phyloP scores from a whole-genome alignment of 768 basidiomycete species.

The Mycena alexandri region DNA sequence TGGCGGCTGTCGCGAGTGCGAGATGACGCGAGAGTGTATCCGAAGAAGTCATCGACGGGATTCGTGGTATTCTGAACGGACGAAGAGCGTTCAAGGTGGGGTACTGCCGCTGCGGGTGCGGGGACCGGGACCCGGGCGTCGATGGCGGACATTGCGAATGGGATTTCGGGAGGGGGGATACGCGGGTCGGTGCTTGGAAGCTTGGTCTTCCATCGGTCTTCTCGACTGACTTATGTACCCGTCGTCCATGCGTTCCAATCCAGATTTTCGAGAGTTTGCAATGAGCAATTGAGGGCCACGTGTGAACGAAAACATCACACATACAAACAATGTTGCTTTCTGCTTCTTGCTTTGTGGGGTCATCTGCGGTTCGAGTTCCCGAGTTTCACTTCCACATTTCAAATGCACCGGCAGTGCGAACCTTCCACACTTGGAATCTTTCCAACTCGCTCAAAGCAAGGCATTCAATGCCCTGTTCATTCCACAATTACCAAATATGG shows the following conservation, averaged over 20 bases:
- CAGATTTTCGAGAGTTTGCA: no score
- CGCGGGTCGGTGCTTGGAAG: no score
- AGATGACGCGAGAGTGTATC: slow-evolving; percentile 39
- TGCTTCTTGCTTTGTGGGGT: slow-evolving; percentile 7
- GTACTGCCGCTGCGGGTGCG: slow-evolving; percentile 21
- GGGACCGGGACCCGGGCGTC: not conserved
- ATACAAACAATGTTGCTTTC: slow-evolving; percentile 16
- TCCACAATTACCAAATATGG: slow-evolving; percentile 15
- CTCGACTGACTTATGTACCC: no score
- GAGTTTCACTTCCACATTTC: not conserved
- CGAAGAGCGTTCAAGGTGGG: slow-evolving; percentile 21
- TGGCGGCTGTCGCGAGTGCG: slow-evolving; percentile 55
- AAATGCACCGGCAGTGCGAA: not conserved
- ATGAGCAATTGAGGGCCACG: not conserved
- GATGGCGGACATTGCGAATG: not conserved
- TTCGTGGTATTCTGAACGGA: slow-evolving; percentile 32
- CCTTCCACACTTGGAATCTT: no score
- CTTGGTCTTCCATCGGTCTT: no score
- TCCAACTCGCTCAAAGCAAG: not conserved
- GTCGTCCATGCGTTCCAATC: no score
- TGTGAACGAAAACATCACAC: not conserved
- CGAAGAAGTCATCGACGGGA: slow-evolving; percentile 52
- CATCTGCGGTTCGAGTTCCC: not conserved
- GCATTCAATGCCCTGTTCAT: no score
- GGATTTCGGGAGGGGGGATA: no score